These are phyloP conservation scores for Trichoderma sp. DNA, from an alignment of 2,329 filamentous ascomycete species.

Conservation along the genomic window DNA sequence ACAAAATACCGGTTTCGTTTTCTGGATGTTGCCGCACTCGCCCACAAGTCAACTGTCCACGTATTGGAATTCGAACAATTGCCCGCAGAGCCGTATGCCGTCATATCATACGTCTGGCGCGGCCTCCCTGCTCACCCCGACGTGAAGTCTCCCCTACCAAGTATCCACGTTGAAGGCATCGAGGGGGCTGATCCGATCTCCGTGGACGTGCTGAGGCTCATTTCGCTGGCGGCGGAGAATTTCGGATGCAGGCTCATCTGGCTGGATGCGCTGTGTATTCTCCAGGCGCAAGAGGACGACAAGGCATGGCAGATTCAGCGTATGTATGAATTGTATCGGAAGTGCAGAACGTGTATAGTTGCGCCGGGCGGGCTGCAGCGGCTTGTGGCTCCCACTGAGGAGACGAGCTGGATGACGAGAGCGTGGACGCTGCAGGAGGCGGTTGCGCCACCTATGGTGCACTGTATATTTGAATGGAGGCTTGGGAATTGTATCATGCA, in stretches of 20 bases:
- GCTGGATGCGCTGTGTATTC: constrained; percentile 17
- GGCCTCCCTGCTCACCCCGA: not conserved
- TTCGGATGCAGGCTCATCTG: not conserved
- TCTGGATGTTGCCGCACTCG: not conserved
- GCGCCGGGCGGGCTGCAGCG: constrained; percentile 8
- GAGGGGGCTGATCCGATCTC: constrained; percentile 9
- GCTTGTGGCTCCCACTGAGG: constrained; percentile 1
- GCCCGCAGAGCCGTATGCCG: not conserved
- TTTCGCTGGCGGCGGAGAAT: not conserved
- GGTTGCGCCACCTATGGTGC: not conserved
- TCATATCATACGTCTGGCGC: constrained; percentile 19
- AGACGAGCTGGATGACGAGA: not conserved
- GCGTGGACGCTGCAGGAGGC: constrained; percentile 17
- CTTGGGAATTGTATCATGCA: not conserved
- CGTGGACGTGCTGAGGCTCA: not conserved
- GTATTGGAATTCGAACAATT: constrained; percentile 10
- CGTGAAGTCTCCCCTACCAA: not conserved
- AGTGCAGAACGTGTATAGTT: not conserved
- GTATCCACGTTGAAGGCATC: not conserved
- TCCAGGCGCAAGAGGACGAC: not conserved
- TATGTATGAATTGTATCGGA: constrained; percentile 15
- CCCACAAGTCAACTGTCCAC: not conserved
- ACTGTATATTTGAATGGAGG: not conserved
- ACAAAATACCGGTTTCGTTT: constrained; percentile 9
- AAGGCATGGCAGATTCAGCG: constrained; percentile 22